Percentiles rank a stretch among this genome's conserved stretches.
phyloP scores from a whole-genome alignment of 164 flowering plant genomes.

The Magnolia sinica region DNA sequence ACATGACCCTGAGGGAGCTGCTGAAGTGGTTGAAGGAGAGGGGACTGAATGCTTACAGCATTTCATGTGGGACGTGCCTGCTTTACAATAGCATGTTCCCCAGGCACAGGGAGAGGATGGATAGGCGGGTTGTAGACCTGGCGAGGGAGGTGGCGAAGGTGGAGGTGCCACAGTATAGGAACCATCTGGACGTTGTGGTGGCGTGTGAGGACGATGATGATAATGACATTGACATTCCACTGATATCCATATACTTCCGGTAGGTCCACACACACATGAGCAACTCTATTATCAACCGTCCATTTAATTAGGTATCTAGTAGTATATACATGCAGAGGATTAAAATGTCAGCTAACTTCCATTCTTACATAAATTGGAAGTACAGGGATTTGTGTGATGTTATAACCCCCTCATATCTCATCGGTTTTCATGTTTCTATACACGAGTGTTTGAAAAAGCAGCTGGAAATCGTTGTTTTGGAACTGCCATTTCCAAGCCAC shows the following conservation, averaged over 20 bases:
- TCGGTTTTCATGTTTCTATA: not conserved
- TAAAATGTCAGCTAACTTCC: not conserved
- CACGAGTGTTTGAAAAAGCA: not conserved
- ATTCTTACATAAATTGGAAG: not conserved
- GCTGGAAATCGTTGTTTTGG: not conserved
- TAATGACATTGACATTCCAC: constrained; percentile 81
- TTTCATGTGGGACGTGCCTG: constrained; percentile 75
- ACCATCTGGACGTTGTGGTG: constrained; percentile 71
- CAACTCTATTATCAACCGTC: not conserved
- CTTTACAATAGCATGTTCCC: constrained; percentile 79
- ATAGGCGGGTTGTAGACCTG: constrained; percentile 60
- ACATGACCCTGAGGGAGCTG: constrained; percentile 68
- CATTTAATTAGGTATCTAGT: not conserved
- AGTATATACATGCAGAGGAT: not conserved
- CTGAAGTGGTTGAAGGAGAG: constrained; percentile 66
- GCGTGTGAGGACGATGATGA: constrained; percentile 89
- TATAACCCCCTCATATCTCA: not conserved
- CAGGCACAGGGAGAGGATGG: constrained; percentile 66
- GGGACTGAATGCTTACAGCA: constrained; percentile 81
- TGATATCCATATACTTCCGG: constrained; percentile 62
- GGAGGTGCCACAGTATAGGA: constrained; percentile 61
- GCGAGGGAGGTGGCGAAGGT: constrained; percentile 66
- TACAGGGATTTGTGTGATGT: not conserved
- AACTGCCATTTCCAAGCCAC: not conserved
- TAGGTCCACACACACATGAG: constrained; percentile 10